Evolutionary conservation across 2,329 filamentous ascomycete genomes (phyloP).

Genomic region (Calonectria ilicicola): DNA sequence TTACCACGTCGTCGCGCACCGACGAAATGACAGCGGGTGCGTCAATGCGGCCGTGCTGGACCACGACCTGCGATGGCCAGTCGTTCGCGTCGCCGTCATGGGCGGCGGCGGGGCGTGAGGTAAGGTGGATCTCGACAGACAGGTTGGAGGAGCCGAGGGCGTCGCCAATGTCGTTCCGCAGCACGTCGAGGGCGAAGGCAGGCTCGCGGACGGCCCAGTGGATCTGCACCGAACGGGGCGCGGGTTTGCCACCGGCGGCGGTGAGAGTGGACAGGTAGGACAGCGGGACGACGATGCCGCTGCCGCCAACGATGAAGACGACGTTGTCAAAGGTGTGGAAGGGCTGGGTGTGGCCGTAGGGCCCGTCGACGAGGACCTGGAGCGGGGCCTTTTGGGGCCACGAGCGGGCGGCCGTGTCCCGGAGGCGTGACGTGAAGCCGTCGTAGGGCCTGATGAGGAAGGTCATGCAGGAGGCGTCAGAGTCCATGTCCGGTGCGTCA

Average conservation of each 20-base stretch:
- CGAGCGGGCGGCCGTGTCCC: conserved; percentile 42
- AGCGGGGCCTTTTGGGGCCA: conserved; percentile 43
- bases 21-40: conserved; percentile 47
- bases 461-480: conserved; percentile 43
- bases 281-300: conserved; percentile 56
- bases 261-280: conserved; percentile 51
- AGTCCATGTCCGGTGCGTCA: background rate
- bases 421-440: conserved; percentile 55
- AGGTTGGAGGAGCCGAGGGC: conserved; percentile 45
- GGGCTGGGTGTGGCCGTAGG: conserved; percentile 55
- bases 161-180: conserved; percentile 48
- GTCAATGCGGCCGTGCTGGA: conserved; percentile 48
- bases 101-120: conserved; percentile 30
- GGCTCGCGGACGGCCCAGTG: conserved; percentile 59
- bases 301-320: conserved; percentile 59
- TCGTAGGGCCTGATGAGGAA: conserved; percentile 61
- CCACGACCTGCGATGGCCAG: conserved; percentile 30
- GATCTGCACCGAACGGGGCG: conserved; percentile 46
- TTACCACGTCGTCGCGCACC: conserved; percentile 31
- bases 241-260: background rate
- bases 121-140: conserved; percentile 52
- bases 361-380: conserved; percentile 57
- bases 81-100: conserved; percentile 16
- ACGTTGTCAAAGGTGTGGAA: conserved; percentile 54
- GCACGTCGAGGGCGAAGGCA: conserved; percentile 49